A percentile compares a stretch with the other conserved stretches of the same genome.
Conservation (phyloP, 2,329 filamentous ascomycete species). For the Colletotrichum zoysiae region DNA sequence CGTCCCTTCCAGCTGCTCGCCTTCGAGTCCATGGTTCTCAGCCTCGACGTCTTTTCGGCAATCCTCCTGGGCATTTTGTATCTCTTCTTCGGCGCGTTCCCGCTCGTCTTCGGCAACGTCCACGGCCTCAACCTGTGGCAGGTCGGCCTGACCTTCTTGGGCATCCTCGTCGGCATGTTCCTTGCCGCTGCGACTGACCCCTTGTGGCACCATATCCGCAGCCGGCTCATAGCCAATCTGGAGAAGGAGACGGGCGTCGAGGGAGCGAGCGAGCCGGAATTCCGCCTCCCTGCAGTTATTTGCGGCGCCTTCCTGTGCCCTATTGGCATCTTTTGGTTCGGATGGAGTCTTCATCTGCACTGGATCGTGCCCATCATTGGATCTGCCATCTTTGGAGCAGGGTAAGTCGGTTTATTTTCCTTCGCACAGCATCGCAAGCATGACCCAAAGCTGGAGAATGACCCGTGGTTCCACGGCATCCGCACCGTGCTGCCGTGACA, state of each 20-base stretch:
- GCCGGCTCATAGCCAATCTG: conserved; percentile 66
- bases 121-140: conserved; percentile 86
- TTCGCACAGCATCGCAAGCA: conserved; percentile 38
- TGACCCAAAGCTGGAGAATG: conserved; percentile 38
- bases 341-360: conserved; percentile 86
- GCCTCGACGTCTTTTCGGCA: conserved; percentile 84
- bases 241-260: conserved; percentile 63
- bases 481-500: conserved; percentile 26
- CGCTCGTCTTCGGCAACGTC: conserved; percentile 79
- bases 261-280: conserved; percentile 84
- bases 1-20: conserved; percentile 84
- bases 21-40: conserved; percentile 87
- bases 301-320: conserved; percentile 83
- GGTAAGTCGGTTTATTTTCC: conserved; percentile 62
- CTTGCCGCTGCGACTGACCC: conserved; percentile 72
- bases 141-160: conserved; percentile 82
- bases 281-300: conserved; percentile 82
- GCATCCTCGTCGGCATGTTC: conserved; percentile 77
- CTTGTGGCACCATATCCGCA: conserved; percentile 73
- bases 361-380: conserved; percentile 84
- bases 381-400: conserved; percentile 76
- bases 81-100: conserved; percentile 91
- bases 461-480: conserved; percentile 29
- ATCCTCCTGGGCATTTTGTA: conserved; percentile 90
- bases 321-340: conserved; percentile 88